Conservation (phyloP, 441 rosid genomes). For the Rhodomyrtus psidioides region DNA sequence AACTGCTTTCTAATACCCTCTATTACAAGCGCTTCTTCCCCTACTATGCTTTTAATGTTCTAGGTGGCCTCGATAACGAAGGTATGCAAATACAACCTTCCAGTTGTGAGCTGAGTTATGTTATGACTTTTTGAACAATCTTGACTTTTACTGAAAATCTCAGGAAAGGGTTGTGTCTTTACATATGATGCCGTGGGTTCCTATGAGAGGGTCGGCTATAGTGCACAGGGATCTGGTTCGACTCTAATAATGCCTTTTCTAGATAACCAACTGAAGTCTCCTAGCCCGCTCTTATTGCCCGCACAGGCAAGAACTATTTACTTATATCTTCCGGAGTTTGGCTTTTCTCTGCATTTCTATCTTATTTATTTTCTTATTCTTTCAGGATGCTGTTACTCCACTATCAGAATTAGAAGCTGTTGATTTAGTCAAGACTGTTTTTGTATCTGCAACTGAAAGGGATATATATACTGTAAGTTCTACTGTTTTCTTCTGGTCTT, state of each 20-base stretch:
- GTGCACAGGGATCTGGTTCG: conserved; percentile 93
- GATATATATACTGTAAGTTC: conserved; percentile 87
- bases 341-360: background rate
- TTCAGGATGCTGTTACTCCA: conserved; percentile 91
- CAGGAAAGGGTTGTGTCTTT: conserved; percentile 96
- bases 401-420: conserved; percentile 81
- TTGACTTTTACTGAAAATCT: background rate
- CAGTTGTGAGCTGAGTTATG: background rate
- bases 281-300: conserved; percentile 91
- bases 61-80: conserved; percentile 87
- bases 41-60: conserved; percentile 85
- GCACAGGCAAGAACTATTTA: conserved; percentile 38
- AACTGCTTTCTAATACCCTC: conserved; percentile 88
- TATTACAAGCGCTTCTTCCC: conserved; percentile 96
- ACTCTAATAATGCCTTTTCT: conserved; percentile 87
- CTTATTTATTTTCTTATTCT: background rate
- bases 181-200: conserved; percentile 98
- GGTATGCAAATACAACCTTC: conserved; percentile 25
- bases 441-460: conserved; percentile 96
- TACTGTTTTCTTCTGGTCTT: background rate
- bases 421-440: conserved; percentile 84
- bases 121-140: background rate
- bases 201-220: conserved; percentile 92
- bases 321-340: background rate
- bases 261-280: conserved; percentile 93